Base-by-base conservation (phyloP, 805 yeast genomes). In the Candida argentea region DNA sequence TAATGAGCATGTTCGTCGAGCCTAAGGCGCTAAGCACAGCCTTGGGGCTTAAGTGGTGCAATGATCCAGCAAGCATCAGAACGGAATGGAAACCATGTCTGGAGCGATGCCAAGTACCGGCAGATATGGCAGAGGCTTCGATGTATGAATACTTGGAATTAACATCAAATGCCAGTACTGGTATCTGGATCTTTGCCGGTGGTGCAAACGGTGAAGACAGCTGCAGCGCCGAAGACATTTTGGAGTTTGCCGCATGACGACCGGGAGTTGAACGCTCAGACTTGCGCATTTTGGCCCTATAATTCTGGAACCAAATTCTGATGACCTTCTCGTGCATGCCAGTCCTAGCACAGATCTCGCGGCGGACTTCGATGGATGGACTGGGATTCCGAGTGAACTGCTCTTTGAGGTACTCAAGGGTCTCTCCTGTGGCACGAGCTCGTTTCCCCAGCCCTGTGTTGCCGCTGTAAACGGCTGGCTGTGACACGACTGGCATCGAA, bases 221-320 rank as follows among this genome's bases (percentile, higher is more conserved):
- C 12, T 11, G 9, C 16, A 16, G 11, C 6, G 20, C 20, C 27
- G 27, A 25, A 5, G 19, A 5, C 14, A n/a, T n/a, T 22, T 26
- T n/a, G 7, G 20, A 8, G 10, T 18, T 18, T 10, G 20, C 20
- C 7, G 9, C 10, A 8, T 18, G 9, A 8, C 20, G 7, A 3
- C 28, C 16, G 4, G 29, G 54, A 17, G 49, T 55, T 49, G 66
- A 53, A 32, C 76, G 65, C 40, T 75, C 81, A 43, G 70, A 52
- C 51, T 80, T 80, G 43, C 86, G 65, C 24, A 74, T 65, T 48
- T 81, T 82, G 13, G 91, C 91, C 37, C 96, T 59, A 42, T 87
- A 61, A 48, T 85, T 85, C 51, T 86, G 96, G 45, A 84, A 86
- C 95, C 95, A 86, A 24, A 86, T 86, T 31, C 94, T 66, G 2